A percentile compares a stretch with the other conserved stretches of the same genome.
Conservation (phyloP, 2,329 filamentous ascomycete genomes). For the Trichoderma semiorbis region DNA sequence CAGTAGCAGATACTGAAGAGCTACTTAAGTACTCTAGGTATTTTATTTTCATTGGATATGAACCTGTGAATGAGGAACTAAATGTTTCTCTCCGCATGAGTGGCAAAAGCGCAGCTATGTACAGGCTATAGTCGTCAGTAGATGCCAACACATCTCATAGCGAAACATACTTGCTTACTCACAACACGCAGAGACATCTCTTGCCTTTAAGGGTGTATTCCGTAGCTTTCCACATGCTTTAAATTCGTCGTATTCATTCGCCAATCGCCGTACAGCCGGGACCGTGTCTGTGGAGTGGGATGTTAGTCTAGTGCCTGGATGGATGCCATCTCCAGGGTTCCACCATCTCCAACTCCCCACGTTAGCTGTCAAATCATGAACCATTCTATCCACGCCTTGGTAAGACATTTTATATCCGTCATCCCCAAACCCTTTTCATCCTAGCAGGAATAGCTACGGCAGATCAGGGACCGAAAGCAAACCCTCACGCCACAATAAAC, state of each 20-base stretch:
- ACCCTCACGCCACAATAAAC: neutral
- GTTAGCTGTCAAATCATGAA: neutral
- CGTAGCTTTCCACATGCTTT: neutral
- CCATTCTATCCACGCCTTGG: neutral
- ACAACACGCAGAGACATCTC: neutral
- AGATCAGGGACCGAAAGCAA: slow-evolving; percentile 8
- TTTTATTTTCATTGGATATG: no score
- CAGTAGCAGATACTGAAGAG: no score
- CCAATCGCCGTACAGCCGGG: neutral
- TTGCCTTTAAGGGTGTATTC: neutral
- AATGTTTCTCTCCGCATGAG: neutral
- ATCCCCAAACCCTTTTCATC: neutral
- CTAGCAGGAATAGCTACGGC: neutral
- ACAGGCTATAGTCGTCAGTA: neutral
- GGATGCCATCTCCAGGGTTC: neutral
- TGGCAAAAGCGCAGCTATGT: neutral
- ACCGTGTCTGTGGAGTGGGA: neutral
- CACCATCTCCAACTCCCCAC: neutral
- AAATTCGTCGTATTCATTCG: neutral
- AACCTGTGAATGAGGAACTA: neutral
- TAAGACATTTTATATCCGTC: neutral
- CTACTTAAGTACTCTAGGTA: no score
- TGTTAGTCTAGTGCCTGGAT: neutral
- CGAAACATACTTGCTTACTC: neutral
- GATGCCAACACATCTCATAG: neutral